These are phyloP conservation scores for Phaeosphaeria sp. DNA, from an alignment of 2,329 filamentous ascomycete species.

Conservation along the genomic window DNA sequence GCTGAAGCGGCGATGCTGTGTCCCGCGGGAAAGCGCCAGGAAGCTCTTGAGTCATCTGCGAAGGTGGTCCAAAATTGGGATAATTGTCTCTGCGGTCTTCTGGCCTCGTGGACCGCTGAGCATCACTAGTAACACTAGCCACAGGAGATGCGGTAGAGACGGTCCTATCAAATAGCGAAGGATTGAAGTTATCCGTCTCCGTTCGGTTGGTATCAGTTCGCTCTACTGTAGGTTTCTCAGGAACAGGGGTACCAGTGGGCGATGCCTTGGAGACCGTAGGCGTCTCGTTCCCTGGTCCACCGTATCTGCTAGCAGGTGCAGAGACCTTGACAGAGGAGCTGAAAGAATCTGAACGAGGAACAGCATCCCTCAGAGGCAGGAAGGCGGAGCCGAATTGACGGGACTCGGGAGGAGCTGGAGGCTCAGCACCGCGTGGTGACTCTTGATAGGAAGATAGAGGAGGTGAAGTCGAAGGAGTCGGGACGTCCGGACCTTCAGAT, in stretches of 20 bases:
- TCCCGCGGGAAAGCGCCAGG: constrained; percentile 58
- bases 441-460: constrained; percentile 60
- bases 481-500: constrained; percentile 57
- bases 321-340: constrained; percentile 81
- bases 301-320: constrained; percentile 71
- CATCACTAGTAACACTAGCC: constrained; percentile 49
- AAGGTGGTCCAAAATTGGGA: constrained; percentile 45
- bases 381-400: constrained; percentile 80
- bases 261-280: constrained; percentile 52
- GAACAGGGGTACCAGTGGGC: constrained; percentile 60
- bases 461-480: constrained; percentile 69
- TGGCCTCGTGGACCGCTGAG: constrained; percentile 41
- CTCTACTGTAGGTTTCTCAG: constrained; percentile 50
- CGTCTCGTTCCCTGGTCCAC: constrained; percentile 57
- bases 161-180: constrained; percentile 47
- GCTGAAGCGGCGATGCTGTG: constrained; percentile 52
- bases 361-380: constrained; percentile 69
- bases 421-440: constrained; percentile 63
- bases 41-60: constrained; percentile 39
- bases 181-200: constrained; percentile 44
- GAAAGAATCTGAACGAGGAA: constrained; percentile 67
- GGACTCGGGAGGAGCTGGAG: constrained; percentile 72
- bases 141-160: constrained; percentile 47
- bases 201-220: constrained; percentile 43
- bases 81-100: constrained; percentile 51